Conservation (phyloP, 345 rosid genomes). For the Sisymbrium altissimum region DNA sequence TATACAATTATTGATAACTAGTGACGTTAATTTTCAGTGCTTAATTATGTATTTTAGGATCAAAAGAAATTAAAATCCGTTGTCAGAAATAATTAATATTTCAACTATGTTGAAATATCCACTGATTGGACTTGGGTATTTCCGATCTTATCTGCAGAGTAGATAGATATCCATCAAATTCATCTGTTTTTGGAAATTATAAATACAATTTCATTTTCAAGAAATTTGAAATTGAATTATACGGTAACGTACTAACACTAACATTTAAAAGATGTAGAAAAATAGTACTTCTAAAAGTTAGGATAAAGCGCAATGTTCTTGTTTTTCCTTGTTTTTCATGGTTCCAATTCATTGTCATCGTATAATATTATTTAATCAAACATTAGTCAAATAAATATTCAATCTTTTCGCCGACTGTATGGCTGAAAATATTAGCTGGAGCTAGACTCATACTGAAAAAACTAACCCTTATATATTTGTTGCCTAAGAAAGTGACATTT, state of each 20-base stretch:
- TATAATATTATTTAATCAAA: background rate
- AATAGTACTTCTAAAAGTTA: background rate
- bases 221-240: background rate
- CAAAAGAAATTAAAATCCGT: background rate
- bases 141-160: constrained; percentile 10
- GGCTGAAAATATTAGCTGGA: constrained; percentile 45
- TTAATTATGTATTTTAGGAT: background rate
- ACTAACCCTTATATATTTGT: background rate
- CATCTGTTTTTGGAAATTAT: background rate
- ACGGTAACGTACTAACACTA: background rate
- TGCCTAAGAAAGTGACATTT: constrained; percentile 39
- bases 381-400: constrained; percentile 20
- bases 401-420: constrained; percentile 25
- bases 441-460: constrained; percentile 29
- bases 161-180: constrained; percentile 8
- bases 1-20: background rate
- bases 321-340: background rate
- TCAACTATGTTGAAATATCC: background rate
- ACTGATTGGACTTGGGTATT: background rate
- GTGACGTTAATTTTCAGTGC: background rate
- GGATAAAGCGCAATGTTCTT: constrained; percentile 13
- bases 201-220: background rate
- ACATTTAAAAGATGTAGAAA: background rate
- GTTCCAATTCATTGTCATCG: background rate
- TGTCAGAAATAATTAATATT: background rate